Evolutionary conservation across 176 grass and related monocot genomes (phyloP).

Genomic region (Phragmites australis): DNA sequence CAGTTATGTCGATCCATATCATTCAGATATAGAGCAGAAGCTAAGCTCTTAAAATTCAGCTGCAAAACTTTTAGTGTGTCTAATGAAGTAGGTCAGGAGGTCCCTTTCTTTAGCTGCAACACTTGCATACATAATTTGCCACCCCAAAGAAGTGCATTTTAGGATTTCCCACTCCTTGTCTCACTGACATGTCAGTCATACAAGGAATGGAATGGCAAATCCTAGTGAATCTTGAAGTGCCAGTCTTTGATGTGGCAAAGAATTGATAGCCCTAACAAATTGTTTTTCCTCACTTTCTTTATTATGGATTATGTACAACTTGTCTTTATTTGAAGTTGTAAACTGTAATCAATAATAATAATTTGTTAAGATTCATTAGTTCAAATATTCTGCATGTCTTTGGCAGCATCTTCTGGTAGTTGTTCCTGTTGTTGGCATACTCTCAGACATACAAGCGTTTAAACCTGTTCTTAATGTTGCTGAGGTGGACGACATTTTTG

Average conservation of each 20-base stretch:
- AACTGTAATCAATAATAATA: neutral
- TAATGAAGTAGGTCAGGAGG: neutral
- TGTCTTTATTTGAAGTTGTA: neutral
- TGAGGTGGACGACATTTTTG: slow-evolving; percentile 63
- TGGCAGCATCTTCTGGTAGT: slow-evolving; percentile 77
- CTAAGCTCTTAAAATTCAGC: neutral
- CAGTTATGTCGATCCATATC: neutral
- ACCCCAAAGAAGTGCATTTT: neutral
- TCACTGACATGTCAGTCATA: neutral
- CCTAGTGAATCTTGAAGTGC: neutral
- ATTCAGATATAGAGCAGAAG: slow-evolving; percentile 1
- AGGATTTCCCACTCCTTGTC: neutral
- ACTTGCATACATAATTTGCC: neutral
- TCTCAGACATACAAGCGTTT: slow-evolving; percentile 55
- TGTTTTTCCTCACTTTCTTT: neutral
- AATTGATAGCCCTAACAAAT: neutral
- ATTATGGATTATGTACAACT: neutral
- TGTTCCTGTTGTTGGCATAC: slow-evolving; percentile 63
- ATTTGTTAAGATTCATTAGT: neutral
- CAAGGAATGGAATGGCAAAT: neutral
- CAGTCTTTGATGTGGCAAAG: neutral
- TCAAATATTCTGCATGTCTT: slow-evolving; percentile 25
- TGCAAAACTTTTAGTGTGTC: neutral
- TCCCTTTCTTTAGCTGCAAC: neutral
- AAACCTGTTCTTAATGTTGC: slow-evolving; percentile 47